Base-by-base conservation (phyloP, 306 rosid species). In the Sicyos edulis region DNA sequence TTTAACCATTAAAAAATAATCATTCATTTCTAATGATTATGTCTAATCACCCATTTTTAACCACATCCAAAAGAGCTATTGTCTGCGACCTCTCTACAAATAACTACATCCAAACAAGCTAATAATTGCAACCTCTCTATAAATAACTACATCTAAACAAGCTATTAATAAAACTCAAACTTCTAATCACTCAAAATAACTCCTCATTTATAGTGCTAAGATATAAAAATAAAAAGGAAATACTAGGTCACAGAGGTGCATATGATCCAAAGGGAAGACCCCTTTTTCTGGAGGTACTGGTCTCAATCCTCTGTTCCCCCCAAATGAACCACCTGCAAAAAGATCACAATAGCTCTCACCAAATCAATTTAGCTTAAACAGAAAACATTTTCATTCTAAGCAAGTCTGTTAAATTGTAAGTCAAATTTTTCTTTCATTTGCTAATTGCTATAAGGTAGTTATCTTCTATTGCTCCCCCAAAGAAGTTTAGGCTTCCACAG, bases 271-370 rank as follows among this genome's bases (percentile, higher is more conserved):
- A 65, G 98, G 98, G 76, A 90, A 93, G 72, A 93, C 80, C 65
- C 98, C 98, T 83, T 93, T 93, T 77, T 93, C 97, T 2, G 98
- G 98, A 76, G 96, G 98, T 61, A 92, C 86, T 2, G 98, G 96
- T 34, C 95, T 83, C 66, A 87, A 79, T 56, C 98, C 98, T 77
- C 98, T 83, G 74, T 86, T 90, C 47, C 98, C 98, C 49, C 98
- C 98, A 86, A 93, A 93, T 20, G 98, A 95, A 66, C 96, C 98
- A 49, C 98, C 97, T 93, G 57, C 78, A 63, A 7, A 42, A 82
- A 51, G 50, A 74, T 22, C 50, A 65, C 68, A 58, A 14, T 12
- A 66, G 55, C 19, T 66, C 72, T 45, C 19, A 10, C 55, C 10
- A 66, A 66, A 19, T 66, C 52, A 12, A 45, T 45, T 13, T 45